These are phyloP conservation scores for Pseudonitzschia multistriata DNA, from an alignment of 108 stramenopile species.

Conservation along the genomic window DNA sequence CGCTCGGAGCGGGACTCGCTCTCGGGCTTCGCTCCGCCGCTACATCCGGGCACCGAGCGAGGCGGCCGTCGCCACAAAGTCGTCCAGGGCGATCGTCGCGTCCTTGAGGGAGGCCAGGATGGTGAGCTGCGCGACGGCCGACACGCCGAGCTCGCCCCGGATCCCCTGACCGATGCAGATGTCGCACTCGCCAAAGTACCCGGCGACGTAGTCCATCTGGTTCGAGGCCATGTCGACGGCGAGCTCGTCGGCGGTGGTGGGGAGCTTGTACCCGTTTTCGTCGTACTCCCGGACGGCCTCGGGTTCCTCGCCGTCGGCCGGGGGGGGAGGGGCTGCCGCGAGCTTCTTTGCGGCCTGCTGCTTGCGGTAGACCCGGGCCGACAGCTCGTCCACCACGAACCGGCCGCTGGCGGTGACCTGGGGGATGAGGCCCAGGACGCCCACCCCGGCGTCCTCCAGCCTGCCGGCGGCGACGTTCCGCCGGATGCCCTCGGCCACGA, in stretches of 20 bases:
- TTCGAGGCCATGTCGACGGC: conserved; percentile 46
- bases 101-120: conserved; percentile 49
- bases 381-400: neutral
- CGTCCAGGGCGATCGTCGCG: conserved; percentile 46
- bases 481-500: conserved; percentile 34
- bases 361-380: neutral
- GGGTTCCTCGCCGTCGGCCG: neutral
- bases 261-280: neutral
- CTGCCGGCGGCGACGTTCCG: conserved; percentile 52
- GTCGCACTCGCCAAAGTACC: conserved; percentile 52
- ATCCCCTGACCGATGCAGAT: conserved; percentile 75
- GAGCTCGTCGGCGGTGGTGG: conserved; percentile 36
- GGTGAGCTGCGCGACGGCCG: conserved; percentile 68
- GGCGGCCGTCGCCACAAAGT: conserved; percentile 35
- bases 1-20: too few relatives aligned
- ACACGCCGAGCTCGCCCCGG: conserved; percentile 62
- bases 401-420: conserved; percentile 33
- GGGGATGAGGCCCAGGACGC: conserved; percentile 61
- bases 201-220: conserved; percentile 47
- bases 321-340: neutral
- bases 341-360: too few relatives aligned
- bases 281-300: neutral
- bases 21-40: neutral
- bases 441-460: conserved; percentile 58
- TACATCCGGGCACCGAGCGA: neutral